These are phyloP conservation scores for Dalbergia oliveri DNA, from an alignment of 306 rosid genomes.

Conservation along the genomic window DNA sequence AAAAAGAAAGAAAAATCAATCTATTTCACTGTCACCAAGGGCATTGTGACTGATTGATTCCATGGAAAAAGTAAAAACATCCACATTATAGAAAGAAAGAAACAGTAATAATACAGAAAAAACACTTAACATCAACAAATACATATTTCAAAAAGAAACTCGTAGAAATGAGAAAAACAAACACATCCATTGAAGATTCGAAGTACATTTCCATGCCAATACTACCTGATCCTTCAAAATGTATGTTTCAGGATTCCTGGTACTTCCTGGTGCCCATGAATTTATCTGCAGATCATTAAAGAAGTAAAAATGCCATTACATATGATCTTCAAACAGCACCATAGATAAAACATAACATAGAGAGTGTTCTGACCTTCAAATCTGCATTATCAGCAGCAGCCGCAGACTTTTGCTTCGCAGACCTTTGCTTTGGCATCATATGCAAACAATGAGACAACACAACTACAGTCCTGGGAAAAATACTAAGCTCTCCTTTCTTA, in stretches of 20 bases:
- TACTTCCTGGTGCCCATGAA: slow-evolving; percentile 79
- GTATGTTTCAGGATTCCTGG: slow-evolving; percentile 86
- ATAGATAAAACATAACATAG: slow-evolving; percentile 23
- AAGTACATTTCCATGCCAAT: neutral
- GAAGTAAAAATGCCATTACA: slow-evolving; percentile 4
- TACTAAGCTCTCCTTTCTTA: slow-evolving; percentile 89
- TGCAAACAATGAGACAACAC: slow-evolving; percentile 83
- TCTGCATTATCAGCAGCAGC: slow-evolving; percentile 66
- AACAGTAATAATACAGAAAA: neutral
- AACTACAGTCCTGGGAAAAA: slow-evolving; percentile 73
- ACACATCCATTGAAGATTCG: neutral
- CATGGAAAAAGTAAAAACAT: neutral
- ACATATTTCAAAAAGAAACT: neutral
- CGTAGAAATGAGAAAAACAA: no score
- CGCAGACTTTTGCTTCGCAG: slow-evolving; percentile 56
- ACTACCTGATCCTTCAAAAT: slow-evolving; percentile 64
- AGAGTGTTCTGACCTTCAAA: slow-evolving; percentile 56
- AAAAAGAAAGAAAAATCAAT: neutral
- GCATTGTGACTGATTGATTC: neutral
- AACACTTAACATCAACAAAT: neutral
- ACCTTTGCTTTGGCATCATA: slow-evolving; percentile 79
- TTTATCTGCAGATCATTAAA: slow-evolving; percentile 55
- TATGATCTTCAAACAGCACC: slow-evolving; percentile 30
- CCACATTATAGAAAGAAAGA: neutral
- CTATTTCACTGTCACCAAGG: neutral